These are phyloP conservation scores for Calvatia gigantea DNA, from an alignment of 768 basidiomycete genomes.

Conservation along the genomic window DNA sequence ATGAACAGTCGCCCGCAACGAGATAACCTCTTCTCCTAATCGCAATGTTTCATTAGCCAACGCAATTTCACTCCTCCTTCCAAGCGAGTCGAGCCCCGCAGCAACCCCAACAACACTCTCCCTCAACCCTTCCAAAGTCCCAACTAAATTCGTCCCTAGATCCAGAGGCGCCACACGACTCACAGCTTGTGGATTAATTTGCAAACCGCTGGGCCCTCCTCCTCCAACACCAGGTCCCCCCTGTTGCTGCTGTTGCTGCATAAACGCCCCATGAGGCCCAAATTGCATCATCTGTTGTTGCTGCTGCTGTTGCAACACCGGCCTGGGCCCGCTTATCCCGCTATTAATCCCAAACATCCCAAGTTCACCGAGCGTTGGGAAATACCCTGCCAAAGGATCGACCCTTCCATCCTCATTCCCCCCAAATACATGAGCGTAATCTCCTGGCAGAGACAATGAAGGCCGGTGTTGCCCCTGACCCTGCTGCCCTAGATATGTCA, in stretches of 20 bases:
- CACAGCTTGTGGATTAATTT: conserved; percentile 6
- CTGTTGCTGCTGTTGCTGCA: conserved; percentile 6
- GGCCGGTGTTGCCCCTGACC: neutral
- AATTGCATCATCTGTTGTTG: neutral
- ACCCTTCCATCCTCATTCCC: conserved; percentile 1
- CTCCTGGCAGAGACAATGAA: neutral
- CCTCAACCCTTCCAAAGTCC: conserved; percentile 14
- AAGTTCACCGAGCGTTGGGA: conserved; percentile 3
- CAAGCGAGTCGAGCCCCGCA: conserved; percentile 12
- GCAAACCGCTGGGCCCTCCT: neutral
- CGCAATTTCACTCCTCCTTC: conserved; percentile 15
- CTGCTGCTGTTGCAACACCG: neutral
- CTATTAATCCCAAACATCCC: neutral
- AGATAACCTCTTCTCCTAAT: conserved; percentile 70
- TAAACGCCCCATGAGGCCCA: neutral
- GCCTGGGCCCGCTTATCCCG: neutral
- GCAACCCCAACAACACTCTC: conserved; percentile 13
- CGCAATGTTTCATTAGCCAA: conserved; percentile 60
- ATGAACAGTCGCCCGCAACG: conserved; percentile 64
- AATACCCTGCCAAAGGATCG: conserved; percentile 6
- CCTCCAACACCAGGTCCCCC: neutral
- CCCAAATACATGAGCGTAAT: neutral
- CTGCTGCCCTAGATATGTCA: neutral
- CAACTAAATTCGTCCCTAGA: conserved; percentile 9
- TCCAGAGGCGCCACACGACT: conserved; percentile 9